Evolutionary conservation across 306 rosid genomes (phyloP).

Genomic region (Medicago arabica): DNA sequence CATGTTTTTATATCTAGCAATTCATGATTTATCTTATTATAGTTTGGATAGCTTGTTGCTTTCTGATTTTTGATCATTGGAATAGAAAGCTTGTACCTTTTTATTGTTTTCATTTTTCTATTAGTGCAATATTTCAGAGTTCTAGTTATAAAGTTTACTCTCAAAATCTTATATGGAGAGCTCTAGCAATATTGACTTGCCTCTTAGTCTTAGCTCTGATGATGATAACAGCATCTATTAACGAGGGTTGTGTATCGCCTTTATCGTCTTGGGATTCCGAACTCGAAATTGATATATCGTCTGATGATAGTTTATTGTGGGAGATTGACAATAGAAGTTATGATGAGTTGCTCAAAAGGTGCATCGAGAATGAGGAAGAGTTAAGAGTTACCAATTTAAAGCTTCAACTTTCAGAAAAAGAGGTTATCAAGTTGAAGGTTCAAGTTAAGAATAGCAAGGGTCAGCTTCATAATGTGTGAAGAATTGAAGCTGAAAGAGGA

Average conservation of each 20-base stretch:
- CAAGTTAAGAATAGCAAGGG: slow-evolving; percentile 46
- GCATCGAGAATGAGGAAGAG: slow-evolving; percentile 48
- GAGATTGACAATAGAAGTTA: slow-evolving; percentile 40
- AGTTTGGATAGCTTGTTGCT: not conserved
- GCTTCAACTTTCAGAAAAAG: slow-evolving; percentile 58
- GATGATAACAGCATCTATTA: slow-evolving; percentile 57
- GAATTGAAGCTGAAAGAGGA: slow-evolving; percentile 14
- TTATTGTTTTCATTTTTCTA: not conserved
- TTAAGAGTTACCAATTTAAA: slow-evolving; percentile 47
- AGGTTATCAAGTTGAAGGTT: slow-evolving; percentile 44
- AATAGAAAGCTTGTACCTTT: not conserved
- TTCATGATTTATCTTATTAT: too few species aligned
- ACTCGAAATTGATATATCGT: slow-evolving; percentile 40
- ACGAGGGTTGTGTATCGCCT: slow-evolving; percentile 56
- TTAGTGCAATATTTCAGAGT: not conserved
- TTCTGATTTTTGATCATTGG: not conserved
- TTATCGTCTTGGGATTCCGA: slow-evolving; percentile 64
- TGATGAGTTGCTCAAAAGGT: slow-evolving; percentile 50
- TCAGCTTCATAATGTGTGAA: slow-evolving; percentile 48
- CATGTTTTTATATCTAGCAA: too few species aligned
- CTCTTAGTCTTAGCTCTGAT: slow-evolving; percentile 56
- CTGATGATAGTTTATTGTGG: slow-evolving; percentile 32
- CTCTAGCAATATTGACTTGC: slow-evolving; percentile 59
- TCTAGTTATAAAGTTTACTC: slow-evolving; percentile 13
- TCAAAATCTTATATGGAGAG: slow-evolving; percentile 52